Conservation (phyloP, 306 rosid genomes). For the Sindora glabra region DNA sequence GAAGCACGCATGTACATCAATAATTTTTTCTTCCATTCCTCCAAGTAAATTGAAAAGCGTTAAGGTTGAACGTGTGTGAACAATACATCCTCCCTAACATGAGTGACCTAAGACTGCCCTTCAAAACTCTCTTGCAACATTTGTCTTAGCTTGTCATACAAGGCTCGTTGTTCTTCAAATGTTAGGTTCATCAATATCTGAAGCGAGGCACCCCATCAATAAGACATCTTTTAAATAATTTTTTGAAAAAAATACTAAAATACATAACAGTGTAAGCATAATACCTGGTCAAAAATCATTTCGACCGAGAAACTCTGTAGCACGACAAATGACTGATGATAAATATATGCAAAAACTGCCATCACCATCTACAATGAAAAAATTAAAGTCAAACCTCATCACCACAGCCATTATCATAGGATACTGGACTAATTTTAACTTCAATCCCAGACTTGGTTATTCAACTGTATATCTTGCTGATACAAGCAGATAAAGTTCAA, state of each 20-base stretch:
- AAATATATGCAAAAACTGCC: conserved; percentile 95
- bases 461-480: no score
- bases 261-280: not conserved
- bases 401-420: no score
- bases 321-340: conserved; percentile 88
- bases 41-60: no score
- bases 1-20: no score
- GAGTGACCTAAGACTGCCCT: conserved; percentile 34
- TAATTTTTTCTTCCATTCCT: no score
- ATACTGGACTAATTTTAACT: no score
- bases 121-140: conserved; percentile 54
- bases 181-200: conserved; percentile 86
- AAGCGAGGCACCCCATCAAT: conserved; percentile 9
- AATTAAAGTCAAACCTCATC: no score
- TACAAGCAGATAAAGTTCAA: no score
- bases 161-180: conserved; percentile 71
- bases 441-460: no score
- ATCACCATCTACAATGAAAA: conserved; percentile 78
- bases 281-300: conserved; percentile 80
- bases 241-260: not conserved
- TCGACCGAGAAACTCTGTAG: conserved; percentile 72
- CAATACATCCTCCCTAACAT: no score
- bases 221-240: not conserved
- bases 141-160: conserved; percentile 63
- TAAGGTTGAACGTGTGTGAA: no score